Base-by-base conservation (phyloP, 179 eudicot genomes). In the Silene vulgaris region DNA sequence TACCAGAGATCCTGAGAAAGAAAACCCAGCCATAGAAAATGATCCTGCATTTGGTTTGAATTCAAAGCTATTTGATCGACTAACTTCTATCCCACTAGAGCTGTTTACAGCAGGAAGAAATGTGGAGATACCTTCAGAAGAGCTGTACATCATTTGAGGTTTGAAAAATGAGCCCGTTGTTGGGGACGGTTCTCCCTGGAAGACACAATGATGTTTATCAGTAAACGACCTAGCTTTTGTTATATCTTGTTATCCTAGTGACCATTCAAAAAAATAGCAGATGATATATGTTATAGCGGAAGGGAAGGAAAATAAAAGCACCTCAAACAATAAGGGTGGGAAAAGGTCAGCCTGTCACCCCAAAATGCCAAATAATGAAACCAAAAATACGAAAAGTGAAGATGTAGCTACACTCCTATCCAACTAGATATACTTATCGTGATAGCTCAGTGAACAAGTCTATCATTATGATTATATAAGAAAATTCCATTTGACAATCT, bases 151-250 rank as follows among this genome's bases (percentile, higher is more conserved):
- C 87, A 86, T 75, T n/a, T 85, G 92, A 75, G 89, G 81, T 83
- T 88, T 90, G 77, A 85, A 87, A 81, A 92, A 86, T 73, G 97
- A 89, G 80, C 99, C 99, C 32, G 99, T 95, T 59, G 99, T 93
- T 59, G 98, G 98, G 70, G 98, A 93, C 69, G 97, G 98, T 82
- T 93, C 98, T 65, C 90, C 97, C 97, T 95, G 89, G 81, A 87
- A 82, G 71, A 82, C 72, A 71, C 48, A 74, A 59, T 71, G 57
- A 69, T 56, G 69, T 73, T 52, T 28, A 73, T 76, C 13, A 82
- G 79, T 52, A 75, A 7, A 72, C 16, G 43, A 45, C 32, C 52
- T 17, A 56, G 71, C 28, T 35, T 65, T 65, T 81, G 61, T 19
- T 11, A 70, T 21, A 57, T 64, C 40, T 50, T 48, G 14, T 74